Evolutionary conservation across 129 eudicot genomes (phyloP), one percentile per base, ranked within the genome.

Genomic region (Sambucus nigra): DNA sequence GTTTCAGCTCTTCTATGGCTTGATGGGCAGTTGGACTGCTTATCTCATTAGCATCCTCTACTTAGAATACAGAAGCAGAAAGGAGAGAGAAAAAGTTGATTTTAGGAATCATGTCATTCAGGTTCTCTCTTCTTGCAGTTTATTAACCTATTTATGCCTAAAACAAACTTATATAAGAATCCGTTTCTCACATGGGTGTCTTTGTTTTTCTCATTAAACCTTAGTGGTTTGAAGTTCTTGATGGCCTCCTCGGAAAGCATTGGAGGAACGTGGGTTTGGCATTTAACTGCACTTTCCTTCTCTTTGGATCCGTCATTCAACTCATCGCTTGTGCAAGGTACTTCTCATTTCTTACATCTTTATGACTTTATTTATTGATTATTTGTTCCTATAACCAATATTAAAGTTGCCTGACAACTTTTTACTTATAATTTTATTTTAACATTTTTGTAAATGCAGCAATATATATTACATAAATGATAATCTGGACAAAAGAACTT

Each of bases 291-390:
- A 89, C 98, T 5, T 89, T 89, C 69, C 95, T 89, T 67, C 83
- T 89, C 61, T 89, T 89, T 76, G 98, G 98, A 66, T 89, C 98
- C 22, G 98, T 91, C 32, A 91, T 91, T 69, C 98, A 91, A 55
- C 95, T 91, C 84, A 91, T 91, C n/a, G 98, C 98, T 39, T 91
- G 98, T 82, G 98, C 98, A 24, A 91, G 98, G 98, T 91, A 80
- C 33, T 7, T 26, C 8, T 25, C 25, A 40, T 14, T 29, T 12
- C 58, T 16, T 24, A 47, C 47, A 25, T 13, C 5, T 57, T 25
- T n/a, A 41, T 4, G 5, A 7, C 8, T 25, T 13, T 57, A n/a
- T 10, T 21, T 40, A 21, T 2, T 24, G 0, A 4, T 3, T 45
- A n/a, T 45, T 39, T 22, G 47, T 22, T 39, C 13, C n/a, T n/a